A percentile compares a stretch with the other conserved stretches of the same genome.
Evolutionary conservation across 2,329 filamentous ascomycete genomes (phyloP).

Genomic region (Arthroderma uncinatum): DNA sequence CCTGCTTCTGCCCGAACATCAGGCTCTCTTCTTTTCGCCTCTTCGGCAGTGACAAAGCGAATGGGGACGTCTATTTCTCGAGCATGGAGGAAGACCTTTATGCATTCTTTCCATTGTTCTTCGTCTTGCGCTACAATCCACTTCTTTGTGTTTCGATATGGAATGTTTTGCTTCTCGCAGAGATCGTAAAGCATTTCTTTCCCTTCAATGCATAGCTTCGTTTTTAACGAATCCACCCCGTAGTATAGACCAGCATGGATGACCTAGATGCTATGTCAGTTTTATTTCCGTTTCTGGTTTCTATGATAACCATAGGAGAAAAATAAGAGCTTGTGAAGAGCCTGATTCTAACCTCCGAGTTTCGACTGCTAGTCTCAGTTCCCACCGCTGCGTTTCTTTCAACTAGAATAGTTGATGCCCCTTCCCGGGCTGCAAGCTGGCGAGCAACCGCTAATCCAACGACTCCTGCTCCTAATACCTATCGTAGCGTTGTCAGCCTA

Average conservation of each 20-base stretch:
- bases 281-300: not conserved
- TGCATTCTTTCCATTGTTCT: constrained; percentile 51
- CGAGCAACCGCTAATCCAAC: constrained; percentile 73
- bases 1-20: constrained; percentile 60
- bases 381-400: constrained; percentile 67
- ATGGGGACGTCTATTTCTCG: constrained; percentile 54
- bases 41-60: constrained; percentile 52
- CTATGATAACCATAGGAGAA: not conserved
- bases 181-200: constrained; percentile 67
- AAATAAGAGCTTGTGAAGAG: not conserved
- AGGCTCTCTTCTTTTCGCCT: constrained; percentile 58
- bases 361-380: constrained; percentile 78
- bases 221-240: constrained; percentile 64
- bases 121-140: constrained; percentile 87
- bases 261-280: constrained; percentile 41
- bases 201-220: constrained; percentile 67
- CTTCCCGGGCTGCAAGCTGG: constrained; percentile 51
- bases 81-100: constrained; percentile 44
- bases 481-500: constrained; percentile 5
- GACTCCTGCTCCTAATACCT: constrained; percentile 58
- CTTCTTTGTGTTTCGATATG: constrained; percentile 68
- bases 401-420: constrained; percentile 60
- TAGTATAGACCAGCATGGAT: constrained; percentile 96
- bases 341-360: constrained; percentile 58
- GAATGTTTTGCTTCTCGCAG: constrained; percentile 56